phyloP scores from a whole-genome alignment of 305 asterid species.

The Rubia balearica region DNA sequence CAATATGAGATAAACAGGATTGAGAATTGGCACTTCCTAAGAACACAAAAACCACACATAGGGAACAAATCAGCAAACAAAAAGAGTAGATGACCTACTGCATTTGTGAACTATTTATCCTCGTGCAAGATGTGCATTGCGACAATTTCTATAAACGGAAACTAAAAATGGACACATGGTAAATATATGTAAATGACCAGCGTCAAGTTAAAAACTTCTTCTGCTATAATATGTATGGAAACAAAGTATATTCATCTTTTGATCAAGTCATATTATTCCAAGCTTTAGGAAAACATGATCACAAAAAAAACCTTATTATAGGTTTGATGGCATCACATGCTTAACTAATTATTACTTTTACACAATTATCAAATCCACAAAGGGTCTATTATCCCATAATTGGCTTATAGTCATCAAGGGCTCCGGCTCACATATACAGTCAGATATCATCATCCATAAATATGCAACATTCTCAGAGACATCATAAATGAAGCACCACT shows the following conservation, averaged over 20 bases:
- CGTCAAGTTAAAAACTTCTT: neutral
- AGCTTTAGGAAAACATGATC: neutral
- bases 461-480: neutral
- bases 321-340: neutral
- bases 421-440: neutral
- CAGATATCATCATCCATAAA: neutral
- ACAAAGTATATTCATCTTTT: neutral
- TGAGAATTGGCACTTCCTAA: conserved; percentile 78
- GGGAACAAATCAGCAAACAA: neutral
- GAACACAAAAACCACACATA: conserved; percentile 9
- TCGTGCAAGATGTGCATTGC: neutral
- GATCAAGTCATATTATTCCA: neutral
- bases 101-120: conserved; percentile 1
- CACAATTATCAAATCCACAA: neutral
- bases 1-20: conserved; percentile 62
- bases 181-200: neutral
- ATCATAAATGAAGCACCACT: neutral
- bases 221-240: neutral
- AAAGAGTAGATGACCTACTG: neutral
- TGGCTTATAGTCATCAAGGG: neutral
- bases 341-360: neutral
- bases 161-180: neutral
- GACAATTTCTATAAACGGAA: neutral
- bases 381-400: conserved; percentile 1
- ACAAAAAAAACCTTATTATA: neutral